Evolutionary conservation across 768 basidiomycete species (phyloP).

Genomic region (Dictyophora rubrovolvata): DNA sequence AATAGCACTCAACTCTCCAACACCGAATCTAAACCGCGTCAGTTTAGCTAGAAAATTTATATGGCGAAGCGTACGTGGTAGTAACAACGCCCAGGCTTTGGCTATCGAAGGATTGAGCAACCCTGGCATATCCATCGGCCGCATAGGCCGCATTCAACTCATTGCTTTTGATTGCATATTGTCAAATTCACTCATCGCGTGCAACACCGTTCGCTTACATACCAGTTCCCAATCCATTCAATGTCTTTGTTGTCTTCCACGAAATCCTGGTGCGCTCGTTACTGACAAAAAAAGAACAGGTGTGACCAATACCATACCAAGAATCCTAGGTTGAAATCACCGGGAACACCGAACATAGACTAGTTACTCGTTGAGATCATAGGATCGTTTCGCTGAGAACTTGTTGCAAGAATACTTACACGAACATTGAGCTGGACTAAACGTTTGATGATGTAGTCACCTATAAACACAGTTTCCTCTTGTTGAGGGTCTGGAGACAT

Average conservation of each 20-base stretch:
- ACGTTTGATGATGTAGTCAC: conserved; percentile 51
- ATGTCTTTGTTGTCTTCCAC: conserved; percentile 72
- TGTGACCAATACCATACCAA: conserved; percentile 28
- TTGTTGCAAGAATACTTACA: conserved; percentile 26
- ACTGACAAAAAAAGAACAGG: neutral
- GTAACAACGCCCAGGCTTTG: conserved; percentile 57
- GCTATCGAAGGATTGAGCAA: conserved; percentile 43
- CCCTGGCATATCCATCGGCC: conserved; percentile 86
- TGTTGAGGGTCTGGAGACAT: neutral
- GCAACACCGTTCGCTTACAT: conserved; percentile 10
- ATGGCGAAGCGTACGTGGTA: conserved; percentile 48
- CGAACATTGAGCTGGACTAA: conserved; percentile 56
- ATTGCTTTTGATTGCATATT: conserved; percentile 37
- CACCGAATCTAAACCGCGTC: conserved; percentile 54
- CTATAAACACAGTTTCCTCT: conserved; percentile 32
- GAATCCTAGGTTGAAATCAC: conserved; percentile 77
- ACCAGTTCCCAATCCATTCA: conserved; percentile 86
- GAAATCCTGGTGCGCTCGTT: conserved; percentile 43
- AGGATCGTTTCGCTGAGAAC: neutral
- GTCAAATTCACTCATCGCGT: neutral
- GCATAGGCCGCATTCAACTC: conserved; percentile 86
- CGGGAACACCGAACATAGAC: conserved; percentile 78
- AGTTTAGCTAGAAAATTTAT: neutral
- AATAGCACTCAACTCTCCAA: conserved; percentile 85
- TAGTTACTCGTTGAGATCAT: conserved; percentile 19